Base-by-base conservation (phyloP, 2,329 filamentous ascomycete genomes). In the Microsporum canis region DNA sequence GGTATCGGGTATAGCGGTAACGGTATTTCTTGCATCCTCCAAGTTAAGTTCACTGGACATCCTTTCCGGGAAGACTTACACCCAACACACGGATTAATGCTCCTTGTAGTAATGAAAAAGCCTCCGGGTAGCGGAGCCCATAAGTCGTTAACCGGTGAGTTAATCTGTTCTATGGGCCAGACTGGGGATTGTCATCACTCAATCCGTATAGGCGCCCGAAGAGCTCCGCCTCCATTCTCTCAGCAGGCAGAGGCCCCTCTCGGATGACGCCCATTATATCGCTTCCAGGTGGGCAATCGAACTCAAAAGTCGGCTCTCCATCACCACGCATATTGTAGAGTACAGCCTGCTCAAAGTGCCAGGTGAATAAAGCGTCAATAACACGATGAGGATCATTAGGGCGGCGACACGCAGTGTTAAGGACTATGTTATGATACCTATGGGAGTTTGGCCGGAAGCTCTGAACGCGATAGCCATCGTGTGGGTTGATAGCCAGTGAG, bases 321-420 rank as follows among this genome's bases (percentile, higher is more conserved):
- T 62, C 60, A 17, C 39, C 39, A 43, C 39, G 39, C n/a, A 43
- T n/a, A 6, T 43, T 43, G 1, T n/a, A 4, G 5, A n/a, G 63
- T 23, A 68, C 58, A n/a, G 66, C 63, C 59, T 66, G 63, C n/a
- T 64, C 45, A 51, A 67, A 66, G 58, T 68, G 66, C 67, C 39
- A 43, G 14, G 14, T 14, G n/a, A 43, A 43, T n/a, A 43, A 17
- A 43, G 1, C 39, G 7, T 43, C 39, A n/a, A 6, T n/a, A 2
- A 43, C 39, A n/a, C 14, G n/a, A 3, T 41, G 38, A n/a, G 12
- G 3, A 2, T n/a, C 39, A n/a, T 23, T n/a, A n/a, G 39, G 14
- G 14, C 17, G 39, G 39, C 39, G 39, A 17, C 39, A 43, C 14
- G 7, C 39, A 1, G n/a, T 6, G 5, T 23, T n/a, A n/a, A 43